These are phyloP conservation scores for Dendrobium nobile DNA, from an alignment of 106 monocot genomes.

Conservation along the genomic window DNA sequence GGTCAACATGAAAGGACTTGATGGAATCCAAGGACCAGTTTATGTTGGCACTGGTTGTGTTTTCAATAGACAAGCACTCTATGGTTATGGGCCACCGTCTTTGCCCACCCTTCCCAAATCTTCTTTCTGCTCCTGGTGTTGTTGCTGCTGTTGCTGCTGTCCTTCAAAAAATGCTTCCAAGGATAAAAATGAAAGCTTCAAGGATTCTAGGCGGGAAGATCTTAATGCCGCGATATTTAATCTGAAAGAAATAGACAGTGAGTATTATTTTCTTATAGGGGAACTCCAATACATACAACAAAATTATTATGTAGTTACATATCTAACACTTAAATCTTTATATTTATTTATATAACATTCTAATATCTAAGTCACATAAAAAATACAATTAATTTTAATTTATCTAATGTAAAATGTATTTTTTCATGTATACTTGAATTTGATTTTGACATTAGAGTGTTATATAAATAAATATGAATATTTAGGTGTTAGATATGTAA, in stretches of 20 bases:
- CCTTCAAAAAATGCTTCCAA: constrained; percentile 50
- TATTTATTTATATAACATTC: no score
- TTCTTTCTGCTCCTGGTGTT: constrained; percentile 69
- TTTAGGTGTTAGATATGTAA: neutral
- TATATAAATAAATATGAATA: neutral
- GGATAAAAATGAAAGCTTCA: constrained; percentile 40
- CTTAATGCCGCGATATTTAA: constrained; percentile 90
- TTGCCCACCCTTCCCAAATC: constrained; percentile 55
- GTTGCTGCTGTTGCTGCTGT: constrained; percentile 49
- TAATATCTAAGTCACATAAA: no score
- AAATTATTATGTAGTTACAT: neutral
- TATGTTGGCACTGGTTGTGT: constrained; percentile 97
- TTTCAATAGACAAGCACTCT: constrained; percentile 89
- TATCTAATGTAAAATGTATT: no score
- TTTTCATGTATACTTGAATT: no score
- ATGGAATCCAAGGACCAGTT: constrained; percentile 94
- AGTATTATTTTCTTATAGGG: constrained; percentile 18
- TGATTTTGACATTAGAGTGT: no score
- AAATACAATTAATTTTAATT: no score
- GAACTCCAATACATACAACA: no score
- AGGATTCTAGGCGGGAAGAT: constrained; percentile 69
- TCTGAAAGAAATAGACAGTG: constrained; percentile 85
- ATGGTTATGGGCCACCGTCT: constrained; percentile 87
- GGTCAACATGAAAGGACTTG: constrained; percentile 98
- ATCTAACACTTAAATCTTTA: neutral